phyloP scores from a whole-genome alignment of 2,329 filamentous ascomycete genomes.

The Aspergillus tamarii region DNA sequence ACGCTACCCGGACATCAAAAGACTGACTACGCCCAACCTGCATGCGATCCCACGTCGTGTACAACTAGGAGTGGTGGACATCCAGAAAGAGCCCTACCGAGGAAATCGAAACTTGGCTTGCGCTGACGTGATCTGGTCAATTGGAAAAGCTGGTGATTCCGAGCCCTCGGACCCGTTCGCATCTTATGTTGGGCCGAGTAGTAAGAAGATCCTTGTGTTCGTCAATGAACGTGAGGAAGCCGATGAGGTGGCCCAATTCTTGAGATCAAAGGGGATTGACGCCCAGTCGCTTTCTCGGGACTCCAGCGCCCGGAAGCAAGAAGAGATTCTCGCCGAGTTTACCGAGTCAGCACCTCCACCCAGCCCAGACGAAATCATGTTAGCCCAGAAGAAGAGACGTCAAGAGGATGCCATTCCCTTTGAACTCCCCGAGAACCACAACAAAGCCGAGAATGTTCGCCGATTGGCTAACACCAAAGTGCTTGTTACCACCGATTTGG shows the following conservation, averaged over 20 bases:
- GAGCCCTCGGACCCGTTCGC: conserved; percentile 37
- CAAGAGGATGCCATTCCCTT: conserved; percentile 45
- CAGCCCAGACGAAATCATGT: conserved; percentile 38
- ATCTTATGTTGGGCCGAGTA: conserved; percentile 53
- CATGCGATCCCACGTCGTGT: conserved; percentile 95
- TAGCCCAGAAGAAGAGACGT: conserved; percentile 34
- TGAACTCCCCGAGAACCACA: conserved; percentile 40
- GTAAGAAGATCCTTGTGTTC: conserved; percentile 90
- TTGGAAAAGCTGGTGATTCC: conserved; percentile 73
- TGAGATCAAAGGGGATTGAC: conserved; percentile 83
- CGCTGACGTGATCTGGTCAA: conserved; percentile 91
- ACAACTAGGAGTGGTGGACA: conserved; percentile 89
- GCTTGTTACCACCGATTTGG: conserved; percentile 90
- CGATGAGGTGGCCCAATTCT: conserved; percentile 75
- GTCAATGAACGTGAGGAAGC: conserved; percentile 95
- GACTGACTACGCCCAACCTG: conserved; percentile 91
- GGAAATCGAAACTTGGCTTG: conserved; percentile 93
- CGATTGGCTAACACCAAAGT: conserved; percentile 79
- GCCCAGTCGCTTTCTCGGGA: conserved; percentile 85
- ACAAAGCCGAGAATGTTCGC: conserved; percentile 41
- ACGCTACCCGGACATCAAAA: conserved; percentile 78
- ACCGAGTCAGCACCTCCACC: conserved; percentile 52
- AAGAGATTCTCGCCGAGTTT: conserved; percentile 76
- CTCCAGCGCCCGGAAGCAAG: conserved; percentile 74
- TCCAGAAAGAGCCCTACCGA: conserved; percentile 87